Evolutionary conservation across 495 filamentous ascomycete genomes (phyloP), one percentile per base, ranked within the genome.

Genomic region (Haplographium delicatum): DNA sequence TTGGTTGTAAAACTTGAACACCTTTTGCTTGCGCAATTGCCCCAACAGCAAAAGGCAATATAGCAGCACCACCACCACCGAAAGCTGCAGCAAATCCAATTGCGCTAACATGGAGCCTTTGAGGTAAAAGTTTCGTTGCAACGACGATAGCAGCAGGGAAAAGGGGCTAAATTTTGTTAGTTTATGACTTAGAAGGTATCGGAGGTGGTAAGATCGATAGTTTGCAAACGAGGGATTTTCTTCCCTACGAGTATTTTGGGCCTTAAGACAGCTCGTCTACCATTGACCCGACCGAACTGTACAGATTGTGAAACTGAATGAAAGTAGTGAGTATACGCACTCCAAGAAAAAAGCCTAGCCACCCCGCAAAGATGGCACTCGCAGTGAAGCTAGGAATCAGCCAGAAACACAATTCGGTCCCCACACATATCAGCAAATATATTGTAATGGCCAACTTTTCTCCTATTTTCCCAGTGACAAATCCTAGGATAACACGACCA

Each of bases 51-150:
- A 95, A 95, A 0, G 89, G 89, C 41, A 95, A 79, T 13, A 91
- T 63, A 0, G 88, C 86, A 2, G 86, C 89, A 0, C 89, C 89
- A 6, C 76, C 77, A 0, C 87, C 84, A 2, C 89, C 89, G 66
- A 91, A 83, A 0, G 89, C 87, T 3, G 85, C 83, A 1, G 85
- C 85, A 54, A 94, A 94, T 0, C 89, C 89, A 42, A 95, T 86
- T 1, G 85, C 82, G 45, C 75, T 80, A 27, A 95, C 86, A 61
- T 95, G 89, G 13, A 90, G 71, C 51, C 88, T 79, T 22, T 70
- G 71, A 2, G 89, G 89, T 6, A 95, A 74, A 2, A 94, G 73
- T 63, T 90, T 93, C 0, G 88, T 88, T n/a, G 85, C 78, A 18
- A 81, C 83, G 9, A 91, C 80, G 11, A 95, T 76, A 11, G 79